phyloP scores from a whole-genome alignment of 371 early-diverging fungal species.

The Batkoa obscura region DNA sequence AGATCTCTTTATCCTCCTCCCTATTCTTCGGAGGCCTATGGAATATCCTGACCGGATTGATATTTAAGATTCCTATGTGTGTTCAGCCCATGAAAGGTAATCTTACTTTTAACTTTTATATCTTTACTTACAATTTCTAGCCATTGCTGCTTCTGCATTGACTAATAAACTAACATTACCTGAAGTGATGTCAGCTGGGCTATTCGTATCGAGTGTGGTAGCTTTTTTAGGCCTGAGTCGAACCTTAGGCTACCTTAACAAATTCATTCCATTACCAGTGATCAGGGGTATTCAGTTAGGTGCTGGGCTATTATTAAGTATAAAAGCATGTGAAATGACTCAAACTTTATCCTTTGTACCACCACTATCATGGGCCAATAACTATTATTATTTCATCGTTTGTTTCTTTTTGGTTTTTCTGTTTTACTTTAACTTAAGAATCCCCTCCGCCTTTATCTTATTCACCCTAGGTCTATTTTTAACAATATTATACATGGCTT shows the following conservation, averaged over 20 bases:
- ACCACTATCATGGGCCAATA: conserved; percentile 44
- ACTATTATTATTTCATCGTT: conserved; percentile 47
- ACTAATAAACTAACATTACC: conserved; percentile 41
- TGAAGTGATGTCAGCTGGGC: conserved; percentile 61
- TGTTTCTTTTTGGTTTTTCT: conserved; percentile 51
- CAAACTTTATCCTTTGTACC: conserved; percentile 4
- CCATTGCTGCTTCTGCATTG: conserved; percentile 70
- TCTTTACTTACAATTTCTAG: conserved; percentile 15
- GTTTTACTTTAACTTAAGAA: conserved; percentile 14
- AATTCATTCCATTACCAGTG: conserved; percentile 51
- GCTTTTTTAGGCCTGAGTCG: conserved; percentile 50
- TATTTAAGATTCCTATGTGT: conserved; percentile 67
- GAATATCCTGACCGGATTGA: conserved; percentile 63
- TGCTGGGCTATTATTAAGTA: conserved; percentile 51
- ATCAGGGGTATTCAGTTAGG: conserved; percentile 80
- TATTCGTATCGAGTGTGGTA: conserved; percentile 41
- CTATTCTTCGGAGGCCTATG: conserved; percentile 74
- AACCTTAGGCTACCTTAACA: conserved; percentile 40
- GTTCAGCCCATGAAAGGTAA: conserved; percentile 70
- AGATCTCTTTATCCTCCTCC: conserved; percentile 58
- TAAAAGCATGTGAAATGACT: conserved; percentile 39
- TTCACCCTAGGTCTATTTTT: conserved; percentile 1
- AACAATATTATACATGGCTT: conserved; percentile 11
- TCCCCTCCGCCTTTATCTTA: conserved; percentile 8
- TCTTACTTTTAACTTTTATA: background rate